Evolutionary conservation across 2,329 filamentous ascomycete genomes (phyloP).

Genomic region (Triangularia verruculosa): DNA sequence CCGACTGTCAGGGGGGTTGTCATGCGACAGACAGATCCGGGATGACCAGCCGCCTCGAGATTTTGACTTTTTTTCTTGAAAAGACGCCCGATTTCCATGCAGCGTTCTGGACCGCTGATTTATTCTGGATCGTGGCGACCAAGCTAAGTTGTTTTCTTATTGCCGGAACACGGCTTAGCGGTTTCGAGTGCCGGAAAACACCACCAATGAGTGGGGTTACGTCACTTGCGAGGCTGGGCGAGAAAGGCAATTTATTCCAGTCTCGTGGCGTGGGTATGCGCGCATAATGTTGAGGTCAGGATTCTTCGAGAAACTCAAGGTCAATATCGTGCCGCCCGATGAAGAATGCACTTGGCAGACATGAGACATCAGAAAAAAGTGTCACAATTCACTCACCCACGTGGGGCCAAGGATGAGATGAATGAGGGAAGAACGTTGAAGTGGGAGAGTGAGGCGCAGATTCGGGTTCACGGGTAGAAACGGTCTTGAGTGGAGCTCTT

Average conservation of each 20-base stretch:
- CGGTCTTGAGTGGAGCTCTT: background rate
- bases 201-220: background rate
- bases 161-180: background rate
- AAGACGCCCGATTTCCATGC: background rate
- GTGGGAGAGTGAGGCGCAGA: too few relatives aligned
- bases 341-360: background rate
- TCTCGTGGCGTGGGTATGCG: background rate
- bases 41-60: slow-evolving; percentile 6
- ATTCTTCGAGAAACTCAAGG: slow-evolving; percentile 1
- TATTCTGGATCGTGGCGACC: background rate
- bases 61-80: background rate
- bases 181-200: background rate
- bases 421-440: background rate
- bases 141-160: background rate
- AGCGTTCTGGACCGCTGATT: background rate
- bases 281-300: background rate
- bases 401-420: background rate
- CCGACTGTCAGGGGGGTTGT: slow-evolving; percentile 5
- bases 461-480: background rate
- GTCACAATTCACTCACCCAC: too few relatives aligned
- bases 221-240: background rate
- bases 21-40: slow-evolving; percentile 10
- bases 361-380: background rate
- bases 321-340: slow-evolving; percentile 2
- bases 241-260: background rate